Evolutionary conservation across 2,329 filamentous ascomycete species (phyloP), one percentile per base, ranked within the genome.

Genomic region (Cordyceps cicadae): DNA sequence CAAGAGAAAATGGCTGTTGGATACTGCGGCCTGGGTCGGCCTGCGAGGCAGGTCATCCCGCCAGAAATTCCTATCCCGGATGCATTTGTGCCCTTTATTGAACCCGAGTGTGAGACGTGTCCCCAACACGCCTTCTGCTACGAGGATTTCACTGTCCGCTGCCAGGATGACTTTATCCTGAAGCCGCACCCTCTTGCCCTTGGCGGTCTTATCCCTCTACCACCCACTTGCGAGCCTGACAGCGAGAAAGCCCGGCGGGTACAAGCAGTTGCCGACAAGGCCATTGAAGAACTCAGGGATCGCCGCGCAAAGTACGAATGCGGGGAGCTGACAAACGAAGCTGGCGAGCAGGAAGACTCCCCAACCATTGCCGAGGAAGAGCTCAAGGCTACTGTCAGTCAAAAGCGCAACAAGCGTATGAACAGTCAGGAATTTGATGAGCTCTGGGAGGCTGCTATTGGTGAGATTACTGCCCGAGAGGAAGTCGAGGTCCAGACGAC

Each of bases 1-100:
- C 90, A 96, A 70, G 94, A 99, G 74, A 97, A 97, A 79, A 79
- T 96, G n/a, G 88, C 90, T 17, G 90, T 97, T 21, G 94, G 95
- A 39, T 99, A 96, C 70, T 99, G 94, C 71, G 92, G 92, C 14
- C 83, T 96, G 58, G 94, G 89, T 26, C 84, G 87, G 58, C 79
- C 84, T 53, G 83, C 80, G 2, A 77, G 75, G 37, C 69, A 77
- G 64, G 69, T 85, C 34, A 71, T 84, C 19, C 80, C 81, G 12
- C 70, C 72, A 12, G 73, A 80, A 26, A 67, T 79, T 43, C 75
- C 77, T 0, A 73, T 96, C 19, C 92, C 93, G 3, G 85, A 90
- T 52, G 89, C 86, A 79, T 79, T 89, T 9, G 79, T 85, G 54
- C 78, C 85, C 11, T 75, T 92, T 5, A 79, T 91, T 34, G 84